Evolutionary conservation across 257 asterid genomes (phyloP).

Genomic region (Galeopsis tetrahit): DNA sequence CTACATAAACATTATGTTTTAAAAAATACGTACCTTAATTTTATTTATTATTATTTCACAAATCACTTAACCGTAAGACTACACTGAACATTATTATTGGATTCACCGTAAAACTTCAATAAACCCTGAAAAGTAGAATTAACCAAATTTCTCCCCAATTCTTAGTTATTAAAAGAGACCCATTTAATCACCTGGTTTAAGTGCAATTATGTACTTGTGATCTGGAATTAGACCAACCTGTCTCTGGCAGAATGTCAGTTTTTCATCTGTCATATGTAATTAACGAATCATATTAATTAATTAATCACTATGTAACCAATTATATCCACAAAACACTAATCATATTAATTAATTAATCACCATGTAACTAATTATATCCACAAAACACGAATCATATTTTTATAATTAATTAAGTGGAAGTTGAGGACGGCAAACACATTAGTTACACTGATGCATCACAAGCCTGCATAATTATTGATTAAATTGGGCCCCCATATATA

Average conservation of each 20-base stretch:
- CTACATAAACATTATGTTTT: no score
- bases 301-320: not conserved
- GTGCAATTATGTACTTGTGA: not conserved
- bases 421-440: not conserved
- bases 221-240: not conserved
- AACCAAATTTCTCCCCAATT: no score
- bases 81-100: no score
- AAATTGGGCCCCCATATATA: conserved; percentile 11
- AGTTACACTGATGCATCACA: conserved; percentile 17
- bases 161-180: not conserved
- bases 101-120: no score
- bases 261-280: not conserved
- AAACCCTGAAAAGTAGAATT: no score
- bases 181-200: not conserved
- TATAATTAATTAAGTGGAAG: not conserved
- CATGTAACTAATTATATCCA: conserved; percentile 3
- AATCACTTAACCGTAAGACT: no score
- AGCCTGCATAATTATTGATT: conserved; percentile 24
- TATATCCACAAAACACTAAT: conserved; percentile 10
- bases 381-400: not conserved
- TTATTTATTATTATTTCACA: no score
- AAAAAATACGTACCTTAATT: no score
- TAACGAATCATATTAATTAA: no score
- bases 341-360: conserved; percentile 5
- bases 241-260: not conserved